phyloP scores from a whole-genome alignment of 129 eudicot genomes.

The Glebionis coronaria region DNA sequence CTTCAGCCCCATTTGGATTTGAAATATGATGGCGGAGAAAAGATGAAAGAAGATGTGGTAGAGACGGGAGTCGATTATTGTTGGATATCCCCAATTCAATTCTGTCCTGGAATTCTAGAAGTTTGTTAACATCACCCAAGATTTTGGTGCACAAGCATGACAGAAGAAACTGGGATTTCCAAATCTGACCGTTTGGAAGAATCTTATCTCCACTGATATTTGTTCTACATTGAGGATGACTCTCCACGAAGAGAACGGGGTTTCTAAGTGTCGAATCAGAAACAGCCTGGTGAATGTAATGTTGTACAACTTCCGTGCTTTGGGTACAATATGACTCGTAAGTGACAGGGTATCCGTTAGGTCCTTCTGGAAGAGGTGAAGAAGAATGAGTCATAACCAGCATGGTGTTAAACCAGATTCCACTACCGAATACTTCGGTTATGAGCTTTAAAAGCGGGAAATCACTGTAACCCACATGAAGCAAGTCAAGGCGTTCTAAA shows the following conservation, averaged over 20 bases:
- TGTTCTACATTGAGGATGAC: slow-evolving; percentile 66
- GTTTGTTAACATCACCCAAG: slow-evolving; percentile 71
- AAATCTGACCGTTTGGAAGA: slow-evolving; percentile 89
- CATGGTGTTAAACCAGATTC: slow-evolving; percentile 94
- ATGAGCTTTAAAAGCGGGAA: slow-evolving; percentile 73
- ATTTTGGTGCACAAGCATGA: slow-evolving; percentile 82
- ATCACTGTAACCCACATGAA: slow-evolving; percentile 60
- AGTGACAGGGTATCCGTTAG: slow-evolving; percentile 67
- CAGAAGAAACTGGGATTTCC: slow-evolving; percentile 73
- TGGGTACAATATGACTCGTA: slow-evolving; percentile 65
- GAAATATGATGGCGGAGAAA: slow-evolving; percentile 62
- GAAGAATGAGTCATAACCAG: slow-evolving; percentile 93
- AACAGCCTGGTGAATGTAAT: slow-evolving; percentile 70
- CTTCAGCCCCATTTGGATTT: slow-evolving; percentile 40
- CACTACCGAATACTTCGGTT: slow-evolving; percentile 75
- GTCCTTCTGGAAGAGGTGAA: slow-evolving; percentile 77
- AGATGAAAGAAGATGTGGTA: slow-evolving; percentile 90
- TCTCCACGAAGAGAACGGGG: slow-evolving; percentile 85
- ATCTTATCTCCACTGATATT: slow-evolving; percentile 61
- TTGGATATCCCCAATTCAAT: slow-evolving; percentile 59
- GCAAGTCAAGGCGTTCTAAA: slow-evolving; percentile 78
- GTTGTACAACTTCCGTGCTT: slow-evolving; percentile 73
- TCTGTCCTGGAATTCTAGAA: slow-evolving; percentile 59
- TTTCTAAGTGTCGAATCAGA: slow-evolving; percentile 77
- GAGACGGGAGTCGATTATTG: slow-evolving; percentile 55